A percentile compares a stretch with the other conserved stretches of the same genome.
These are phyloP conservation scores for Citrus medica DNA, from an alignment of 345 rosid species.

Conservation along the genomic window DNA sequence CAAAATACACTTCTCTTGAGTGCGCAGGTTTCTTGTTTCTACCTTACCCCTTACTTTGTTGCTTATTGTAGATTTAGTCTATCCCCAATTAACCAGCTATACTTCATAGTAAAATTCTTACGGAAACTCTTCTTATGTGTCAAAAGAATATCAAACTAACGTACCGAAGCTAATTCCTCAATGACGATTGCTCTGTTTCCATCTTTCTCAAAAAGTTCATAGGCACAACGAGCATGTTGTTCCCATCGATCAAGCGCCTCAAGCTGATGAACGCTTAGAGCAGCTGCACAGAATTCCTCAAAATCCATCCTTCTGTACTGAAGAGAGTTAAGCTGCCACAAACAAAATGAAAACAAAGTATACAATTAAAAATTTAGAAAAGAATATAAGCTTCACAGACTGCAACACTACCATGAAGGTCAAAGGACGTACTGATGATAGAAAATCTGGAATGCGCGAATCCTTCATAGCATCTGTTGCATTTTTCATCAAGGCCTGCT, in stretches of 20 bases:
- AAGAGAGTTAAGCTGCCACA: conserved; percentile 73
- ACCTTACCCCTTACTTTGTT: no score
- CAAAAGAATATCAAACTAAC: conserved; percentile 12
- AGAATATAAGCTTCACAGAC: not conserved
- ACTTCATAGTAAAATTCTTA: not conserved
- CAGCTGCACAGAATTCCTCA: conserved; percentile 94
- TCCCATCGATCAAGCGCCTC: conserved; percentile 97
- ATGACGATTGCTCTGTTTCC: conserved; percentile 91
- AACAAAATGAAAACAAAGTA: conserved; percentile 5
- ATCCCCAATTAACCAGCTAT: no score
- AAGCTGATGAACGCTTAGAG: conserved; percentile 86
- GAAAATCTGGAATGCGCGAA: conserved; percentile 80
- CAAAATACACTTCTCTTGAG: no score
- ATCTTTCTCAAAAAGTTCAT: conserved; percentile 88
- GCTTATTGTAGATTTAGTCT: no score
- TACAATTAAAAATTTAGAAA: conserved; percentile 2
- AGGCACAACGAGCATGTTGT: conserved; percentile 85
- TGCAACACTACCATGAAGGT: not conserved
- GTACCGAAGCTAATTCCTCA: conserved; percentile 89
- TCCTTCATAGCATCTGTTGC: conserved; percentile 96
- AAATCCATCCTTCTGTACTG: conserved; percentile 85
- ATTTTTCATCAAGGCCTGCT: conserved; percentile 80
- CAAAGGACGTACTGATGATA: conserved; percentile 60
- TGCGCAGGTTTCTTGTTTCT: no score
- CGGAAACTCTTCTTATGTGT: not conserved